Percentiles rank a stretch among this genome's conserved stretches.
Conservation (phyloP, 2,329 filamentous ascomycete species). For the Chaetomium sp. region DNA sequence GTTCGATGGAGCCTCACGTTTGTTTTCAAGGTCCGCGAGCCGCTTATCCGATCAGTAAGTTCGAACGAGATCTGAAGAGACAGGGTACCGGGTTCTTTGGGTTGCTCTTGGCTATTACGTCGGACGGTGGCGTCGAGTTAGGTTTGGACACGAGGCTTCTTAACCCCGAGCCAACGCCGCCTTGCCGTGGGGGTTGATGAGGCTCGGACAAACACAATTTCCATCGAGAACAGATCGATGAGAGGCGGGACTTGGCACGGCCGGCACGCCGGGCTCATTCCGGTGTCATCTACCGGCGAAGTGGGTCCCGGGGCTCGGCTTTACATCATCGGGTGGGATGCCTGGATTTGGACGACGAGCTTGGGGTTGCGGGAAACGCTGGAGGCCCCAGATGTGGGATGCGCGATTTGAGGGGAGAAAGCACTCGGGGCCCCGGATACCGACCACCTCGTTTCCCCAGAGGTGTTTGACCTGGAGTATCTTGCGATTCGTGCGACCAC, state of each 20-base stretch:
- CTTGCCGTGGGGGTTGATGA: not conserved
- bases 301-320: conserved; percentile 5
- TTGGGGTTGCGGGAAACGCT: not conserved
- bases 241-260: not conserved
- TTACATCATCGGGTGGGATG: conserved; percentile 17
- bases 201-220: not conserved
- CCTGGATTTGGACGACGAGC: not conserved
- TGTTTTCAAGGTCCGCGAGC: not conserved
- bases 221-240: not conserved
- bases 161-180: conserved; percentile 6
- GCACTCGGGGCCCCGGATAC: conserved; percentile 12
- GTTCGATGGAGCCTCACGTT: conserved; percentile 17
- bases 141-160: conserved; percentile 8
- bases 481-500: not conserved
- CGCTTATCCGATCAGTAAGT: not conserved
- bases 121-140: not conserved
- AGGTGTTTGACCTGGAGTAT: conserved; percentile 2
- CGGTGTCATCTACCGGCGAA: conserved; percentile 6
- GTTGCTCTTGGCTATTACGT: not conserved
- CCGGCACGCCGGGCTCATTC: conserved; percentile 10
- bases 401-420: conserved; percentile 9
- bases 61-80: not conserved
- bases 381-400: not conserved
- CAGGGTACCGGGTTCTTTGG: not conserved
- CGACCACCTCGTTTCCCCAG: not conserved